Conservation (phyloP, 208 protist species). For the Trypanosoma lewisi region DNA sequence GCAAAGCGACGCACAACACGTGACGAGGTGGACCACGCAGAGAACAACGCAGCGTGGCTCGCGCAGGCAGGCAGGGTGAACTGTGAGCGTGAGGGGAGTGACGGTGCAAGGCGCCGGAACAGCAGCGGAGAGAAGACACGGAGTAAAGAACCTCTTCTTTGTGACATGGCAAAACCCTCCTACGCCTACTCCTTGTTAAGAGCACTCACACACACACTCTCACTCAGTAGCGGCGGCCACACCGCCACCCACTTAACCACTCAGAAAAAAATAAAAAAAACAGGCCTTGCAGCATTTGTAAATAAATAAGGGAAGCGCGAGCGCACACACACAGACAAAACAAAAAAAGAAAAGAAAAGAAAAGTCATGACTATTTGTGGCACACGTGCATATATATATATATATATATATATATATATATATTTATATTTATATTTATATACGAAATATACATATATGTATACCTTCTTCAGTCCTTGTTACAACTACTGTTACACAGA, state of each 20-base stretch:
- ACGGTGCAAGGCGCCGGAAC: background rate
- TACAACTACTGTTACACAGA: background rate
- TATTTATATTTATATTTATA: too few relatives aligned
- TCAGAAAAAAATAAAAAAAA: too few relatives aligned
- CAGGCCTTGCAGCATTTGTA: too few relatives aligned
- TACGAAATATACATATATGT: too few relatives aligned
- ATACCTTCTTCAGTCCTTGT: too few relatives aligned
- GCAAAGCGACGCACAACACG: background rate
- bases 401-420: too few relatives aligned
- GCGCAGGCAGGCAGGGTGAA: background rate
- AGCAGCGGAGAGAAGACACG: background rate
- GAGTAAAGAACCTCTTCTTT: background rate
- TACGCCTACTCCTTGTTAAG: background rate
- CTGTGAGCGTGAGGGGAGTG: background rate
- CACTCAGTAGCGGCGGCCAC: background rate
- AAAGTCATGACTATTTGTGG: too few relatives aligned
- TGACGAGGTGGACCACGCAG: background rate
- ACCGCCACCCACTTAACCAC: background rate
- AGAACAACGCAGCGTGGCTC: background rate
- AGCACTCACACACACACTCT: background rate
- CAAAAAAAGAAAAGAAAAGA: too few relatives aligned
- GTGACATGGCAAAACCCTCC: background rate
- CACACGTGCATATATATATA: too few relatives aligned
- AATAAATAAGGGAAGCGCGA: too few relatives aligned
- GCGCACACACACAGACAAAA: too few relatives aligned